Base-by-base conservation (phyloP, 176 grass and related monocot genomes). In the Oryza meyeriana region DNA sequence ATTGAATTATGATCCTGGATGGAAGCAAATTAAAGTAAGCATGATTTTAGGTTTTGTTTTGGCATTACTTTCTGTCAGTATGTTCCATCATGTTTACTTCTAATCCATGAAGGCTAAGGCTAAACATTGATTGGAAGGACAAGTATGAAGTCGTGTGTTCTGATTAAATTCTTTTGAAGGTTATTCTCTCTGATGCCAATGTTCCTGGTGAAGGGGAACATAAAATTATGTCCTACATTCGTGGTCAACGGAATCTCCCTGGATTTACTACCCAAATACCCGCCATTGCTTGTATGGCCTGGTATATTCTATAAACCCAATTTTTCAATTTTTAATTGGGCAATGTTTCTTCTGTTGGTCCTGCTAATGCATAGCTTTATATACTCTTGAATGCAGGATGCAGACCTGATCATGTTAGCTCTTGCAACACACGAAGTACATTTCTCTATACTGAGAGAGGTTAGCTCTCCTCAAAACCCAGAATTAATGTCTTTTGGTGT, bases 191-290 rank as follows among this genome's bases (percentile, higher is more conserved):
- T 93, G 96, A 99, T 93, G 96, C 96, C 67, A 99, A 99, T 99
- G 96, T 91, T 93, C 93, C 96, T 88, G 96, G 96, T 86, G 96
- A 99, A 99, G 96, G 96, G 79, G 96, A 99, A 80, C 96, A 99
- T 77, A 99, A 99, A 95, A 93, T 99, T 69, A 99, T 99, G 93
- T 99, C 96, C 14, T 99, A 99, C 41, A 90, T 99, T 91, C 91
- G 96, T 61, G 88, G 90, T 12, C 93, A 99, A 70, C 87, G 96
- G 67, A 99, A 95, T 78, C 72, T 93, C 4, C 80, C 87, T 87
- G 93, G 93, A 77, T 90, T 90, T 85, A 85, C n/a, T n/a, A 95
- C 74, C 91, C 93, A 65, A 99, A 99, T 87, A 99, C 96, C 33
- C 90, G 96, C 35, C 96, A 99, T 86, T 99, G 96, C 62, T 57